Conservation (phyloP, 1,284 basidiomycete genomes). For the Albatrellus sp. region DNA sequence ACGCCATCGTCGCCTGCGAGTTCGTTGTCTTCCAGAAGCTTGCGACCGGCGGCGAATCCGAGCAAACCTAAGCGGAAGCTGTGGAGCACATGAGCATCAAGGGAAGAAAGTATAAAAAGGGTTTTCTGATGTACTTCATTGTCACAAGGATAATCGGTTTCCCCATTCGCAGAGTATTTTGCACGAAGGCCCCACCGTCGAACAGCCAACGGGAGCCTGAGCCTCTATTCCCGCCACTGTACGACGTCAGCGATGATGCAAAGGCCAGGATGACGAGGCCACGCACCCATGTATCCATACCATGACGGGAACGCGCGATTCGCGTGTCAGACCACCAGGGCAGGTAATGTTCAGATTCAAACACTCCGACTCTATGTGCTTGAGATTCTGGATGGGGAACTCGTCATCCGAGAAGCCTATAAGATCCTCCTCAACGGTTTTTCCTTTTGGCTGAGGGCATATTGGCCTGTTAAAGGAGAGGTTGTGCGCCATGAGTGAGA, state of each 20-base stretch:
- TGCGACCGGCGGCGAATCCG: slow-evolving; percentile 54
- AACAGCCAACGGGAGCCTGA: slow-evolving; percentile 66
- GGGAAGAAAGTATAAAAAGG: neutral
- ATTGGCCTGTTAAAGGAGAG: slow-evolving; percentile 39
- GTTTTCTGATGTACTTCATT: slow-evolving; percentile 46
- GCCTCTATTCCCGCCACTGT: slow-evolving; percentile 56
- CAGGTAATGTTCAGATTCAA: slow-evolving; percentile 68
- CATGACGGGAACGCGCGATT: slow-evolving; percentile 58
- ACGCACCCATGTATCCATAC: slow-evolving; percentile 68
- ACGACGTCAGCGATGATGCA: slow-evolving; percentile 6
- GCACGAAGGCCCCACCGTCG: slow-evolving; percentile 57
- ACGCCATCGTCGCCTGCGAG: slow-evolving; percentile 52
- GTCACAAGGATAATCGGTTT: slow-evolving; percentile 61
- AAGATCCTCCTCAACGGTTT: slow-evolving; percentile 42
- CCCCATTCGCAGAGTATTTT: slow-evolving; percentile 43
- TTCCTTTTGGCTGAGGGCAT: slow-evolving; percentile 49
- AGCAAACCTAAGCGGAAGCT: slow-evolving; percentile 68
- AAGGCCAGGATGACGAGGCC: slow-evolving; percentile 6
- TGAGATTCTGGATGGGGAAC: slow-evolving; percentile 39
- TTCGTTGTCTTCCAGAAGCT: slow-evolving; percentile 53
- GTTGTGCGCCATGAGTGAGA: slow-evolving; percentile 8
- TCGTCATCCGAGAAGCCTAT: slow-evolving; percentile 45
- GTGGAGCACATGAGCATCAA: slow-evolving; percentile 8
- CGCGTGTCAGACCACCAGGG: slow-evolving; percentile 38
- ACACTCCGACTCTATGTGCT: slow-evolving; percentile 64